A percentile compares a stretch with the other conserved stretches of the same genome.
These are phyloP conservation scores for Xylaria arbuscula DNA, from an alignment of 2,329 filamentous ascomycete genomes.

Conservation along the genomic window DNA sequence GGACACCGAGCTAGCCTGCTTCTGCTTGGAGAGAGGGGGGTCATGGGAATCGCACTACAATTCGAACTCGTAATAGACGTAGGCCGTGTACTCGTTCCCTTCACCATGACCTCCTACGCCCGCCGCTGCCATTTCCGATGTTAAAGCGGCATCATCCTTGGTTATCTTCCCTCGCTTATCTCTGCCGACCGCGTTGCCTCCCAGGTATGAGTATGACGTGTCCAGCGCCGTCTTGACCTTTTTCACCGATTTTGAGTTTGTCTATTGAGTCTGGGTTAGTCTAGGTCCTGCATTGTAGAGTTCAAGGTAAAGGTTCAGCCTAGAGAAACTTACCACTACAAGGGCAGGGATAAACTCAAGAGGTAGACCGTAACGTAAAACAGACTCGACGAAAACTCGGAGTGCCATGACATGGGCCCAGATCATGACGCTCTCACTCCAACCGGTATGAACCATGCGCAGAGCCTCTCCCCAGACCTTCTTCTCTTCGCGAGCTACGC, in stretches of 20 bases:
- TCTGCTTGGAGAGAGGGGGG: background rate
- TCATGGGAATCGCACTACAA: constrained; percentile 56
- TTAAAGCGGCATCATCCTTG: constrained; percentile 85
- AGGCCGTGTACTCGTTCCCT: constrained; percentile 89
- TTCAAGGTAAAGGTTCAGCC: background rate
- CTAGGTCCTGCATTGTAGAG: background rate
- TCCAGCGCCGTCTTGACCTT: constrained; percentile 86
- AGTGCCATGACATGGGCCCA: constrained; percentile 93
- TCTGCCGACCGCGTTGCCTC: constrained; percentile 90
- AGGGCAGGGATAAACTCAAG: constrained; percentile 88
- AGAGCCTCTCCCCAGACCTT: constrained; percentile 94
- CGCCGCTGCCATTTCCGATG: constrained; percentile 85
- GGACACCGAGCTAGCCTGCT: constrained; percentile 14
- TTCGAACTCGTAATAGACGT: constrained; percentile 96
- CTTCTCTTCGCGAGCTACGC: constrained; percentile 83
- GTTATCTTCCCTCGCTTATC: constrained; percentile 94
- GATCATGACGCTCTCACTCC: constrained; percentile 95
- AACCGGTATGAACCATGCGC: constrained; percentile 87
- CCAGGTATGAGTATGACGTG: constrained; percentile 87
- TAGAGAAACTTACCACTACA: constrained; percentile 73
- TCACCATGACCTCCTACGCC: constrained; percentile 69
- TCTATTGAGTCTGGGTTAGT: constrained; percentile 61
- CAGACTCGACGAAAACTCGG: constrained; percentile 96
- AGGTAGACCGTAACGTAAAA: constrained; percentile 93
- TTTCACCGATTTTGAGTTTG: constrained; percentile 81